Evolutionary conservation across 2,329 filamentous ascomycete species (phyloP).

Genomic region (Mycosphaerella sp.): DNA sequence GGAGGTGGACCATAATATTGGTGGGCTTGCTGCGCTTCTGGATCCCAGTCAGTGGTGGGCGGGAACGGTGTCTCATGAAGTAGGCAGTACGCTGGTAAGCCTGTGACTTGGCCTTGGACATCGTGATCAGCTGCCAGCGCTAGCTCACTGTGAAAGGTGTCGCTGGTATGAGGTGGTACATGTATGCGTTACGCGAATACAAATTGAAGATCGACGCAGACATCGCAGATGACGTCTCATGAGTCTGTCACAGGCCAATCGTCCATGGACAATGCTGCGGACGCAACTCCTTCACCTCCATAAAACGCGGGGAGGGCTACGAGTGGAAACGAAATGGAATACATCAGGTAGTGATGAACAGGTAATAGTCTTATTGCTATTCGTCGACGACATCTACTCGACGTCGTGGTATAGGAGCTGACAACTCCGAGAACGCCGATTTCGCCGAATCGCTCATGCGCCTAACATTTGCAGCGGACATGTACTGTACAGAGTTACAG

Average conservation of each 20-base stretch:
- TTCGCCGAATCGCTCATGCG: conserved; percentile 13
- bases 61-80: background rate
- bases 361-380: background rate
- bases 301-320: background rate
- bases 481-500: conserved; percentile 6
- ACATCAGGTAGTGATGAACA: background rate
- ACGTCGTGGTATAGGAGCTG: background rate
- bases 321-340: no score
- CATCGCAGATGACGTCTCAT: conserved; percentile 4
- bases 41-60: background rate
- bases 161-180: background rate
- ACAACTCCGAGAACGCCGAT: conserved; percentile 11
- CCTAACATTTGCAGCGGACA: conserved; percentile 12
- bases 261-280: background rate
- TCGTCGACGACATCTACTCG: conserved; percentile 2
- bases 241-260: background rate
- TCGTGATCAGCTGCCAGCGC: conserved; percentile 15
- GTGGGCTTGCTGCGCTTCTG: conserved; percentile 19
- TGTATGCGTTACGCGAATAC: background rate
- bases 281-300: background rate
- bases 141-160: background rate
- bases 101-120: conserved; percentile 34
- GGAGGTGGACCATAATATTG: conserved; percentile 19
- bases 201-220: background rate
- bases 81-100: conserved; percentile 26